These are phyloP conservation scores for Boletus semigastroideus DNA, from an alignment of 1,284 basidiomycete species.

Conservation along the genomic window DNA sequence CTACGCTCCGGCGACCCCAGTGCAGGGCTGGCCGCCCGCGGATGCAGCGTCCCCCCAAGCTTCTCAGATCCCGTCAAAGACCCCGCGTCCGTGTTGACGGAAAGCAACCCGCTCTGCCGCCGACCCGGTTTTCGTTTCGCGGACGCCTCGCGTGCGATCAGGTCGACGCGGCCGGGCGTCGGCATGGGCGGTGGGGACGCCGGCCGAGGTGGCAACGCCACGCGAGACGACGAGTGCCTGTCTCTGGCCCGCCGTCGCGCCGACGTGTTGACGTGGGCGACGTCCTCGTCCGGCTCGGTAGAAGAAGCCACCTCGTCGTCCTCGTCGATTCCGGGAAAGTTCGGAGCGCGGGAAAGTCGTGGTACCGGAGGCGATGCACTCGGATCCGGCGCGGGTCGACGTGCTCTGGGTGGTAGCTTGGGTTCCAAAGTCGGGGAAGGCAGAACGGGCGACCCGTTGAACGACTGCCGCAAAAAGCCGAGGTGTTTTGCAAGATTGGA, in stretches of 20 bases:
- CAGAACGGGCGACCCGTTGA: conserved; percentile 42
- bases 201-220: conserved; percentile 45
- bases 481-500: conserved; percentile 65
- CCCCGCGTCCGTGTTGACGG: conserved; percentile 29
- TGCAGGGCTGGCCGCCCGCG: conserved; percentile 60
- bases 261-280: conserved; percentile 34
- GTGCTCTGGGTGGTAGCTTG: conserved; percentile 49
- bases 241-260: conserved; percentile 39
- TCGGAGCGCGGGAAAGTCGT: conserved; percentile 65
- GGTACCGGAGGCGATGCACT: conserved; percentile 48
- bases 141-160: conserved; percentile 31
- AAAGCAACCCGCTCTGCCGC: conserved; percentile 67
- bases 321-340: conserved; percentile 64
- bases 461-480: conserved; percentile 58
- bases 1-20: conserved; percentile 62
- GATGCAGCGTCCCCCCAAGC: conserved; percentile 38
- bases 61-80: conserved; percentile 25
- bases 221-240: conserved; percentile 39
- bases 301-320: conserved; percentile 57
- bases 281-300: conserved; percentile 43
- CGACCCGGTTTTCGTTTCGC: conserved; percentile 55
- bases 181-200: conserved; percentile 34
- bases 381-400: conserved; percentile 41
- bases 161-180: conserved; percentile 31
- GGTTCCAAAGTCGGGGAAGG: conserved; percentile 39